Evolutionary conservation across 2,329 filamentous ascomycete species (phyloP).

Genomic region (Neopestalotiopsis clavispora): DNA sequence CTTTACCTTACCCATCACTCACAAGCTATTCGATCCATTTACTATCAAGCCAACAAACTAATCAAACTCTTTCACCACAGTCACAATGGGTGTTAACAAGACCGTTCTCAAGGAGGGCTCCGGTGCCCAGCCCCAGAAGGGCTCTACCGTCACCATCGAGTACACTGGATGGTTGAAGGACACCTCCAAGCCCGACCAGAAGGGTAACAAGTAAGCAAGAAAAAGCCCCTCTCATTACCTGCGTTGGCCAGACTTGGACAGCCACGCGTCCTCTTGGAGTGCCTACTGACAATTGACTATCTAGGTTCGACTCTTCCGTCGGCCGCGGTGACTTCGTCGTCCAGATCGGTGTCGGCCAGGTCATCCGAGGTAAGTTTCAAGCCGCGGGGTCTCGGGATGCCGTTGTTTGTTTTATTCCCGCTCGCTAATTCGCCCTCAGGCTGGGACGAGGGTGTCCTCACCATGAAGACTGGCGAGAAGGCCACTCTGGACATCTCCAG

Average conservation of each 20-base stretch:
- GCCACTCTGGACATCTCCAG: conserved; percentile 80
- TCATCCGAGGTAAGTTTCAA: conserved; percentile 76
- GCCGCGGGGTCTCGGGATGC: not conserved
- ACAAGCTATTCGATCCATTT: conserved; percentile 20
- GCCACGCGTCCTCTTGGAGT: not conserved
- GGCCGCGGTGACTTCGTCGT: conserved; percentile 78
- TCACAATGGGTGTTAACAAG: conserved; percentile 77
- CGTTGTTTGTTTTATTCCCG: not conserved
- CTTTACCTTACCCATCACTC: not conserved
- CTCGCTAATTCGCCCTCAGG: conserved; percentile 48
- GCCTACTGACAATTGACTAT: conserved; percentile 6
- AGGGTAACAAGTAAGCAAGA: conserved; percentile 72
- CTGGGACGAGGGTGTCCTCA: conserved; percentile 83
- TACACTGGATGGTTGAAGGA: conserved; percentile 91
- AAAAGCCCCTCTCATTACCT: not conserved
- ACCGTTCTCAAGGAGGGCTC: conserved; percentile 65
- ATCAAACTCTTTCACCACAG: conserved; percentile 14
- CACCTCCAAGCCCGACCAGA: conserved; percentile 58
- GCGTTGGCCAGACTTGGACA: not conserved
- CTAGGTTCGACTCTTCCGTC: conserved; percentile 87
- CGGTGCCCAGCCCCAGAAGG: conserved; percentile 62
- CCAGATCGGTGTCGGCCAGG: conserved; percentile 78
- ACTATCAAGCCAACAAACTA: conserved; percentile 19
- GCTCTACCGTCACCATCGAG: conserved; percentile 82
- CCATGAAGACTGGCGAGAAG: conserved; percentile 92